Evolutionary conservation across 345 rosid species (phyloP).

Genomic region (Physaria fendleri): DNA sequence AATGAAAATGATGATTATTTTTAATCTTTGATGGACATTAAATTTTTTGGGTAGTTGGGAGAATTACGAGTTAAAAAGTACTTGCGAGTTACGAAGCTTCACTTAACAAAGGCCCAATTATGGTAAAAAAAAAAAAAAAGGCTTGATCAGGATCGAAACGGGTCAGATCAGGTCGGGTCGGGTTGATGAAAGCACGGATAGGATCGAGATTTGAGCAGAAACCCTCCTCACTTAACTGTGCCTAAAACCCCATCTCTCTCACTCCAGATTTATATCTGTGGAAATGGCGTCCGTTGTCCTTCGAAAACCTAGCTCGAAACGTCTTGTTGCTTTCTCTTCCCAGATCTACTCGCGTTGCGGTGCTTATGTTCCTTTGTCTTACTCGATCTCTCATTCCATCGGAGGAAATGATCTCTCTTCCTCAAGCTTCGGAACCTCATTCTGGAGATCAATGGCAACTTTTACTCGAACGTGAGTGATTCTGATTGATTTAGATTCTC

Average conservation of each 20-base stretch:
- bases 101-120: no score
- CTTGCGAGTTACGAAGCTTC: no score
- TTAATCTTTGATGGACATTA: no score
- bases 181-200: not conserved
- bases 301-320: conserved; percentile 39
- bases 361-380: conserved; percentile 11
- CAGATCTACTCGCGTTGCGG: conserved; percentile 35
- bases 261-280: no score
- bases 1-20: no score
- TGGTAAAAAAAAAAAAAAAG: no score
- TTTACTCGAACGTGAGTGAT: conserved; percentile 78
- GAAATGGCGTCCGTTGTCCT: conserved; percentile 37
- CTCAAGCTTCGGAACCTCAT: conserved; percentile 21
- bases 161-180: conserved; percentile 20
- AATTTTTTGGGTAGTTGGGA: no score
- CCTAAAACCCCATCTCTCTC: conserved; percentile 27
- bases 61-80: no score
- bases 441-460: conserved; percentile 84
- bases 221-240: conserved; percentile 26
- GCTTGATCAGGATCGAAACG: no score
- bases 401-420: conserved; percentile 30
- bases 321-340: conserved; percentile 32
- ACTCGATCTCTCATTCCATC: conserved; percentile 31
- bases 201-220: conserved; percentile 4
- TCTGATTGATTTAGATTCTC: not conserved